These are phyloP conservation scores for Apiosordaria backusii DNA, from an alignment of 495 filamentous ascomycete genomes.

Conservation along the genomic window DNA sequence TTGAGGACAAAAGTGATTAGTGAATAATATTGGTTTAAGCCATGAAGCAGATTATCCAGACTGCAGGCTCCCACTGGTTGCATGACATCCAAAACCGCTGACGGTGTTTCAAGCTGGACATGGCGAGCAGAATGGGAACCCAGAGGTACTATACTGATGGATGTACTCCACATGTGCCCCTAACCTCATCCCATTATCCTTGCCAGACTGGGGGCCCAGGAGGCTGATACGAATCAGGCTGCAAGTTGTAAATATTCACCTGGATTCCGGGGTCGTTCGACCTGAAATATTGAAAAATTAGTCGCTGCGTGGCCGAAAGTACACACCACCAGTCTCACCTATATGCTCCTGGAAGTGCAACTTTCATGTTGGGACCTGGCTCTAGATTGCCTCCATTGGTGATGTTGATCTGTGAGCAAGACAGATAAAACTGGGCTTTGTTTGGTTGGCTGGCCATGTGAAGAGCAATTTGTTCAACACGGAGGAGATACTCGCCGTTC, in stretches of 20 bases:
- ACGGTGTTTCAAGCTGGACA: too few relatives aligned
- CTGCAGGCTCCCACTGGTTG: too few relatives aligned
- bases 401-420: conserved; percentile 40
- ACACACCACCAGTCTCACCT: conserved; percentile 7
- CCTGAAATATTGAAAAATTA: neutral
- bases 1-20: too few relatives aligned
- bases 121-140: too few relatives aligned
- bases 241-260: conserved; percentile 17
- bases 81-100: too few relatives aligned
- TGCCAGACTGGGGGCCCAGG: conserved; percentile 38
- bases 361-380: conserved; percentile 27
- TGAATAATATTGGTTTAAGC: too few relatives aligned
- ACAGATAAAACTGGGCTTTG: conserved; percentile 42
- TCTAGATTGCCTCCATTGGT: conserved; percentile 36
- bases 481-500: conserved; percentile 54
- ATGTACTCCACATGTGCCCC: too few relatives aligned
- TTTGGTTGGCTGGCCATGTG: conserved; percentile 42
- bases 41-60: too few relatives aligned
- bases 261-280: conserved; percentile 32
- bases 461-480: conserved; percentile 54
- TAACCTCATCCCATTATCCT: too few relatives aligned
- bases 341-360: conserved; percentile 38
- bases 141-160: too few relatives aligned
- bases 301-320: neutral
- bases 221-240: conserved; percentile 34